phyloP scores from a whole-genome alignment of 2,329 filamentous ascomycete genomes.

The Penicillium sp. region DNA sequence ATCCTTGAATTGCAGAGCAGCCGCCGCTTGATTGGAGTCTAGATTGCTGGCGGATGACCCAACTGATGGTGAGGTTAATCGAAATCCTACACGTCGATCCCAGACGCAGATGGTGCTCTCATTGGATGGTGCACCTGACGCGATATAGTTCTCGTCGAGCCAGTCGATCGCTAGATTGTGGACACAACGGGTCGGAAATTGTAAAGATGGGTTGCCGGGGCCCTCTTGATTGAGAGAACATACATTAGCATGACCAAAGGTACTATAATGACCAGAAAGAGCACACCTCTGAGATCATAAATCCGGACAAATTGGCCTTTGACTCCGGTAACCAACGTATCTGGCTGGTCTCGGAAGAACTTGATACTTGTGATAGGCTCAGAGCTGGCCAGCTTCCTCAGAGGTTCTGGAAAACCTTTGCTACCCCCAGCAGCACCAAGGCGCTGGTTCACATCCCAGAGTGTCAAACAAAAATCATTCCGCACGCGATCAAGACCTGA shows the following conservation, averaged over 20 bases:
- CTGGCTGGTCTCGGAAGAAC: slow-evolving; percentile 57
- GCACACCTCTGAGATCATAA: slow-evolving; percentile 57
- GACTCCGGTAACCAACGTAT: slow-evolving; percentile 57
- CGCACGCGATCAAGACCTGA: slow-evolving; percentile 59
- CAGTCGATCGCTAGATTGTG: slow-evolving; percentile 61
- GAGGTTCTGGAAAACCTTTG: slow-evolving; percentile 44
- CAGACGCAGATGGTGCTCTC: slow-evolving; percentile 58
- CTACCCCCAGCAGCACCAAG: slow-evolving; percentile 32
- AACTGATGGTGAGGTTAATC: slow-evolving; percentile 35
- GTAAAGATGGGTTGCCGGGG: slow-evolving; percentile 39
- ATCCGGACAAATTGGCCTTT: slow-evolving; percentile 57
- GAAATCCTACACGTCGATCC: slow-evolving; percentile 52
- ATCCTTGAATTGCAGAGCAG: slow-evolving; percentile 55
- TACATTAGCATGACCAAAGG: slow-evolving; percentile 1
- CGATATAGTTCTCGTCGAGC: slow-evolving; percentile 60
- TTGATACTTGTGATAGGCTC: slow-evolving; percentile 61
- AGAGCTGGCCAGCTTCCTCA: slow-evolving; percentile 56
- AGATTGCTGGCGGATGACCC: slow-evolving; percentile 25
- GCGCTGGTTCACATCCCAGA: slow-evolving; percentile 56
- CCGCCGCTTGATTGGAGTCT: slow-evolving; percentile 38
- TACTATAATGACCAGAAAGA: slow-evolving; percentile 1
- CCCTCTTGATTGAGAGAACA: slow-evolving; percentile 24
- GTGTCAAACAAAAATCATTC: slow-evolving; percentile 60
- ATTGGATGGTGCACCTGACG: slow-evolving; percentile 51
- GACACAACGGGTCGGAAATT: slow-evolving; percentile 55